Percentiles rank a stretch among this genome's conserved stretches.
Conservation (phyloP, 1,284 basidiomycete genomes). For the Leccinum fuscescens region DNA sequence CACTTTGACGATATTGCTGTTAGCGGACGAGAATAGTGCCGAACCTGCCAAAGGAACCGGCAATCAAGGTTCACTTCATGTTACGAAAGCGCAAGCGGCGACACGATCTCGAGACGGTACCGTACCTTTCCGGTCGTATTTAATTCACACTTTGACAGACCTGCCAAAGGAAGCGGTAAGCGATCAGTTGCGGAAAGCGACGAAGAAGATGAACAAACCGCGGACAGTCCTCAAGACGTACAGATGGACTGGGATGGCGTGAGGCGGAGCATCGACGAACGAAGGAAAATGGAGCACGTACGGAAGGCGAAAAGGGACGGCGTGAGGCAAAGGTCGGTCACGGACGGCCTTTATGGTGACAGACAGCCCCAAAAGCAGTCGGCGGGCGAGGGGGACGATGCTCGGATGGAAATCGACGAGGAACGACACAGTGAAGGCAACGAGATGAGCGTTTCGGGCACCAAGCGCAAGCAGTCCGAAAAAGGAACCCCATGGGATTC, state of each 20-base stretch:
- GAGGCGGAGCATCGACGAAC: background rate
- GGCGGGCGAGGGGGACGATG: background rate
- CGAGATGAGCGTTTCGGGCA: background rate
- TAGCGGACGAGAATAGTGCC: background rate
- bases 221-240: background rate
- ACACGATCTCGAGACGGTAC: no score
- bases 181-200: background rate
- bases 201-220: background rate
- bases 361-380: background rate
- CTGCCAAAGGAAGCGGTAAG: no score
- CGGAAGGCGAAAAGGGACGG: no score
- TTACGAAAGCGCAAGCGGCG: no score
- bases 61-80: background rate
- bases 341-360: background rate
- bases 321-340: background rate
- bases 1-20: background rate
- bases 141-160: no score
- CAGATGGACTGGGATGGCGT: background rate
- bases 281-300: no score
- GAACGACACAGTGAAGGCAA: background rate
- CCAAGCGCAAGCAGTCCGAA: background rate
- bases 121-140: no score
- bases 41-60: background rate
- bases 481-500: background rate
- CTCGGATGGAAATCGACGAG: background rate